A percentile compares a stretch with the other conserved stretches of the same genome.
phyloP scores from a whole-genome alignment of 306 rosid genomes.

The Prunus salicina region DNA sequence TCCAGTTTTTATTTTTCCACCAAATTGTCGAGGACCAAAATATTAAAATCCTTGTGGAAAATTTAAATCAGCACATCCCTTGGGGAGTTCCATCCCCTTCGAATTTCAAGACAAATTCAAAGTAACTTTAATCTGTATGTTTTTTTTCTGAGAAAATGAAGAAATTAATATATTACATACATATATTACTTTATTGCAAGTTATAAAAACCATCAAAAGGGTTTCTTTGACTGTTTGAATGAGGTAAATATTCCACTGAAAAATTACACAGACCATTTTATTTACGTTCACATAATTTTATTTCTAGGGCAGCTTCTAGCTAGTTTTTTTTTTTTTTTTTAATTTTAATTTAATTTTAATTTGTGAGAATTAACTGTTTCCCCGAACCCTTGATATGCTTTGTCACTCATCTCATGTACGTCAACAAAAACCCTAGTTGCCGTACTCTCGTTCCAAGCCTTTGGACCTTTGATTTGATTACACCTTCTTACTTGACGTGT shows the following conservation, averaged over 20 bases:
- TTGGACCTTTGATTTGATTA: background rate
- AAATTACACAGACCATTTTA: no score
- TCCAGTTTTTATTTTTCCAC: constrained; percentile 10
- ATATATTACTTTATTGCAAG: background rate
- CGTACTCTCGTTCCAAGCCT: background rate
- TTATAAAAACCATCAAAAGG: constrained; percentile 13
- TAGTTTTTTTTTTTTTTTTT: no score
- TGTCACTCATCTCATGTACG: background rate
- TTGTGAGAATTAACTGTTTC: background rate
- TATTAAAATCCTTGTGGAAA: constrained; percentile 5
- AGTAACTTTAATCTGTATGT: constrained; percentile 27
- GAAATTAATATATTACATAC: no score
- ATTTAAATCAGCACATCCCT: background rate
- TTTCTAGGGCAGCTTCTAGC: no score
- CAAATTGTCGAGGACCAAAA: constrained; percentile 2
- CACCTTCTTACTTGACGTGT: background rate
- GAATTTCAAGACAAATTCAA: constrained; percentile 19
- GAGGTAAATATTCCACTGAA: background rate
- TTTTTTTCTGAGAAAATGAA: background rate
- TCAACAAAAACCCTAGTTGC: background rate
- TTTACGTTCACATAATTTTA: no score
- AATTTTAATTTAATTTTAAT: no score
- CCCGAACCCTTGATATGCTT: background rate
- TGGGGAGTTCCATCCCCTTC: constrained; percentile 14
- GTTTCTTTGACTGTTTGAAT: constrained; percentile 49